Evolutionary conservation across 192 early-diverging fungal genomes (phyloP).

Genomic region (Radiomyces spectabilis): DNA sequence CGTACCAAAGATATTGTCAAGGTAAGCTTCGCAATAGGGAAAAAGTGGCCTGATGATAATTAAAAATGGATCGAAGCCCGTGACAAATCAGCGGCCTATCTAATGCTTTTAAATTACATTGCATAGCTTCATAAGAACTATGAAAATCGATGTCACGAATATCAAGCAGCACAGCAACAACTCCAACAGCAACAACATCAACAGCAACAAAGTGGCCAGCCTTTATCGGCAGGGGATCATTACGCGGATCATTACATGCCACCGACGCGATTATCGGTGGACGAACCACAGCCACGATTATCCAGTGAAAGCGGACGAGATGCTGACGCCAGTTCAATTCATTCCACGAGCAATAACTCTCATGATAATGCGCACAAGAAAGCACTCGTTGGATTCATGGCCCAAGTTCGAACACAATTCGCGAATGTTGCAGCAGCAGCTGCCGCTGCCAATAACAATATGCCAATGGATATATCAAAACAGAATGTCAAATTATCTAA

Average conservation of each 20-base stretch:
- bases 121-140: background rate
- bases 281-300: background rate
- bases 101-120: no score
- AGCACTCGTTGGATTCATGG: background rate
- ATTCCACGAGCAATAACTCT: no score
- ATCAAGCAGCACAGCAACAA: background rate
- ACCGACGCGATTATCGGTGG: background rate
- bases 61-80: no score
- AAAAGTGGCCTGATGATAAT: no score
- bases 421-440: no score
- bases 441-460: background rate
- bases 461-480: background rate
- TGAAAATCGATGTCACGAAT: background rate
- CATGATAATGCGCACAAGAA: background rate
- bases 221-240: background rate
- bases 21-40: background rate
- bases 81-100: no score
- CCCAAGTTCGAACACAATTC: background rate
- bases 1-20: background rate
- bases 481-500: background rate
- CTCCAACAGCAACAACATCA: no score
- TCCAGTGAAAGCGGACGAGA: background rate
- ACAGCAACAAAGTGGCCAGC: no score
- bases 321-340: background rate
- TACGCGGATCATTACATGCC: background rate